Conservation (phyloP, 495 filamentous ascomycete species). For the Annulohypoxylon maeteangense region DNA sequence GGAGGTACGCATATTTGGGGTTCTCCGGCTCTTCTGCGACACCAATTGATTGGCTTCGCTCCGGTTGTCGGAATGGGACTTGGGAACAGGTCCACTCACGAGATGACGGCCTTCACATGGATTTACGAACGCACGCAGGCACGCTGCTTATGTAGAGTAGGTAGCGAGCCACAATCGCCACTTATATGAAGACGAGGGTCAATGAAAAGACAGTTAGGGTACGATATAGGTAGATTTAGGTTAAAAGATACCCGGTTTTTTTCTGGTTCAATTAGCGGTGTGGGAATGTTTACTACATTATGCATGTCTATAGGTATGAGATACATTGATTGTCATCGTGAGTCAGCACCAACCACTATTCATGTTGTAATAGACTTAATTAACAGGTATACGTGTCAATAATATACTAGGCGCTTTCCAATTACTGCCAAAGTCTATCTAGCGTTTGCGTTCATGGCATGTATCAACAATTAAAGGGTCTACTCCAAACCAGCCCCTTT, state of each 20-base stretch:
- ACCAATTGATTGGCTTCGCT: neutral
- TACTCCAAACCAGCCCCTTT: too few species aligned
- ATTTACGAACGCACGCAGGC: constrained; percentile 12
- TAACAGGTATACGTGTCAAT: neutral
- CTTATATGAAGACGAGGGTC: constrained; percentile 22
- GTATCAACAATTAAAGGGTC: too few species aligned
- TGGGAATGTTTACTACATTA: neutral
- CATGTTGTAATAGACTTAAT: neutral
- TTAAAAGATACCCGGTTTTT: constrained; percentile 41
- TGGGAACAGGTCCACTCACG: neutral
- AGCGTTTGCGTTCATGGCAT: too few species aligned
- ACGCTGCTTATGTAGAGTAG: neutral
- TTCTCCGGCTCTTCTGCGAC: neutral
- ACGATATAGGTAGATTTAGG: constrained; percentile 29
- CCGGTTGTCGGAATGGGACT: neutral
- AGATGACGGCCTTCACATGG: constrained; percentile 24
- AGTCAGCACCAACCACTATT: neutral
- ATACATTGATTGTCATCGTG: too few species aligned
- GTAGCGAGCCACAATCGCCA: neutral
- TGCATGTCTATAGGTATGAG: neutral
- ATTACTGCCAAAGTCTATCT: too few species aligned
- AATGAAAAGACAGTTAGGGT: constrained; percentile 15
- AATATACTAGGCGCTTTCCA: neutral
- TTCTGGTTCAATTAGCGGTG: constrained; percentile 2
- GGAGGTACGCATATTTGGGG: neutral